Evolutionary conservation across 164 flowering plant genomes (phyloP).

Genomic region (Berberis thunbergii): DNA sequence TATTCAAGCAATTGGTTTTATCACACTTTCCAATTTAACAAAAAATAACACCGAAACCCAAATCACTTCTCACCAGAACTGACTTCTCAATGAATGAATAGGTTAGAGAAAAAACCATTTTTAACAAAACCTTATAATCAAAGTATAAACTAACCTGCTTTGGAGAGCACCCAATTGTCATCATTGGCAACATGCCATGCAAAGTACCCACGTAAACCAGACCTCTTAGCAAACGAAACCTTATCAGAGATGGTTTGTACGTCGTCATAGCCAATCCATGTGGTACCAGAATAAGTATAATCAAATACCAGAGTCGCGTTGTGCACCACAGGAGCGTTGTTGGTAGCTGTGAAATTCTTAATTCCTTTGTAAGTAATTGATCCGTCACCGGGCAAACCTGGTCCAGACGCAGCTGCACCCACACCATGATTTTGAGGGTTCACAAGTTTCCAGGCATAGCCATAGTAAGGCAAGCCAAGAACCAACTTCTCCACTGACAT

Average conservation of each 20-base stretch:
- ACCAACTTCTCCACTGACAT: constrained; percentile 27
- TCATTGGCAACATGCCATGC: no score
- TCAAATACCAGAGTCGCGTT: constrained; percentile 27
- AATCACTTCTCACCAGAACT: neutral
- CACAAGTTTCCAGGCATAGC: constrained; percentile 37
- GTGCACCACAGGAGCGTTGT: constrained; percentile 28
- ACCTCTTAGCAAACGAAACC: constrained; percentile 14
- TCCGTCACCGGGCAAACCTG: constrained; percentile 30
- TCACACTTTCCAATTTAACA: neutral
- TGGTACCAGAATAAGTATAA: constrained; percentile 26
- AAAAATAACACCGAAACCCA: neutral
- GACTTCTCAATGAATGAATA: neutral
- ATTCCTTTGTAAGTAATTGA: constrained; percentile 23
- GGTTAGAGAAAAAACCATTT: neutral
- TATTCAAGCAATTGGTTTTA: neutral
- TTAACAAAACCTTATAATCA: neutral
- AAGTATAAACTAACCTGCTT: constrained; percentile 20
- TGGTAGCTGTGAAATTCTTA: constrained; percentile 17
- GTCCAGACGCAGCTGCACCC: constrained; percentile 32
- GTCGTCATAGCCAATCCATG: constrained; percentile 50
- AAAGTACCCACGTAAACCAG: constrained; percentile 28
- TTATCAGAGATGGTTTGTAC: constrained; percentile 1
- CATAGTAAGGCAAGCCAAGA: constrained; percentile 53
- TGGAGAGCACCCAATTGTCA: constrained; percentile 14
- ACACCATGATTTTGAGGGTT: constrained; percentile 24